These are phyloP conservation scores for Biancaea sappan DNA, from an alignment of 306 rosid species.

Conservation along the genomic window DNA sequence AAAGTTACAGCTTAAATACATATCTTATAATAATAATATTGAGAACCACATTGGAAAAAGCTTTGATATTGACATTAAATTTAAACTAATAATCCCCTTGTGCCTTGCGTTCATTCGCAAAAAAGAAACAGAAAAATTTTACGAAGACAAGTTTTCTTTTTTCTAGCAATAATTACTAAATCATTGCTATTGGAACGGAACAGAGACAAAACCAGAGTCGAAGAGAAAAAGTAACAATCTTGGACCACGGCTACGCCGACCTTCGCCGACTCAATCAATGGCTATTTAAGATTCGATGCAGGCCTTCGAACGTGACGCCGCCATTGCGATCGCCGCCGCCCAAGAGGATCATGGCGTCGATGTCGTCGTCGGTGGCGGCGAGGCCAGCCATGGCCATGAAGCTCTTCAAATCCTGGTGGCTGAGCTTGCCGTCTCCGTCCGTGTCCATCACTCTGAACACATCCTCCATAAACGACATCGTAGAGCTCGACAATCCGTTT, in stretches of 20 bases:
- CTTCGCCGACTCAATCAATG: conserved; percentile 37
- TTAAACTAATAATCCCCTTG: too few relatives aligned
- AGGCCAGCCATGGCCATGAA: conserved; percentile 73
- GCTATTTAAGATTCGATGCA: conserved; percentile 69
- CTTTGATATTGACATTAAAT: too few relatives aligned
- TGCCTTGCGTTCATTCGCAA: not conserved
- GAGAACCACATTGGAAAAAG: too few relatives aligned
- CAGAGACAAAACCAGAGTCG: too few relatives aligned
- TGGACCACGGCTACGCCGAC: not conserved
- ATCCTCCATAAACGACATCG: conserved; percentile 63
- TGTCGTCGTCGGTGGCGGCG: conserved; percentile 59
- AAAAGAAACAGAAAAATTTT: not conserved
- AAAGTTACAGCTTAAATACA: not conserved
- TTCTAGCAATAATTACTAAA: not conserved
- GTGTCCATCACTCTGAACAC: conserved; percentile 83
- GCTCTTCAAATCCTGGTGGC: conserved; percentile 70
- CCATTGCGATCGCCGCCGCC: conserved; percentile 61
- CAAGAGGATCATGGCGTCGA: conserved; percentile 65
- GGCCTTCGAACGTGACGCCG: conserved; percentile 71
- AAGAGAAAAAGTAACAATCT: too few relatives aligned
- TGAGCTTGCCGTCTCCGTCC: conserved; percentile 86
- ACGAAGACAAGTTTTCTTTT: not conserved
- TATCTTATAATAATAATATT: too few relatives aligned
- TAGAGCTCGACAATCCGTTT: conserved; percentile 30
- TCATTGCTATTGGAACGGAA: not conserved